Percentiles rank a stretch among this genome's conserved stretches.
These are phyloP conservation scores for Musa beccarii DNA, from an alignment of 176 grass and related monocot genomes.

Conservation along the genomic window DNA sequence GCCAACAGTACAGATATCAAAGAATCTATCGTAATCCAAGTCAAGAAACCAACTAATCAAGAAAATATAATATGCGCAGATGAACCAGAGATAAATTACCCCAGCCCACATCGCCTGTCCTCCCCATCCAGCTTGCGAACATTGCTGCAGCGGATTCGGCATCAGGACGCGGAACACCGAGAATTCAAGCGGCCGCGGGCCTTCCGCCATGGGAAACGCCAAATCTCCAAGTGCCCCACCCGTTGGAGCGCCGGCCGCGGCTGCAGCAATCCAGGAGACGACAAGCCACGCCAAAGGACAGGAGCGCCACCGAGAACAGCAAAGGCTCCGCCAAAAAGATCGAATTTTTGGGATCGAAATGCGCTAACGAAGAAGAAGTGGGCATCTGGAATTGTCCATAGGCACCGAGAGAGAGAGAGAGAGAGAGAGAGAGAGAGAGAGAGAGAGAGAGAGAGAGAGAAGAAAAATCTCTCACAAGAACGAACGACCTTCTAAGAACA, in stretches of 20 bases:
- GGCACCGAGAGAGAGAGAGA: background rate
- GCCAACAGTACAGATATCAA: background rate
- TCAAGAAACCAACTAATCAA: background rate
- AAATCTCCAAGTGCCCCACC: background rate
- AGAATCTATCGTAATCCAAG: no score
- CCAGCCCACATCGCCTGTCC: background rate
- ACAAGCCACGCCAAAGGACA: background rate
- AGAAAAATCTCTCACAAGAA: slow-evolving; percentile 23
- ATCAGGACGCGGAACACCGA: background rate
- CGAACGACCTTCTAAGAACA: slow-evolving; percentile 45
- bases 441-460: slow-evolving; percentile 17
- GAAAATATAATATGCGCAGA: background rate
- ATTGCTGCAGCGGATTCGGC: background rate
- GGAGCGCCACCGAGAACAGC: background rate
- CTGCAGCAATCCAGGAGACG: background rate
- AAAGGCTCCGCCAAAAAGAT: background rate
- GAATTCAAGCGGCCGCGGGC: background rate
- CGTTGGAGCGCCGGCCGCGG: background rate
- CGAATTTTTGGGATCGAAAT: slow-evolving; percentile 1
- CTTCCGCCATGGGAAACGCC: slow-evolving; percentile 5
- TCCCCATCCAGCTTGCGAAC: background rate
- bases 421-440: background rate
- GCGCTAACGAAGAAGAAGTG: background rate
- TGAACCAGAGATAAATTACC: background rate
- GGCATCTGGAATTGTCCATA: background rate